Evolutionary conservation across 2,329 filamentous ascomycete species (phyloP), one percentile per base, ranked within the genome.

Genomic region (Monilinia polystroma): DNA sequence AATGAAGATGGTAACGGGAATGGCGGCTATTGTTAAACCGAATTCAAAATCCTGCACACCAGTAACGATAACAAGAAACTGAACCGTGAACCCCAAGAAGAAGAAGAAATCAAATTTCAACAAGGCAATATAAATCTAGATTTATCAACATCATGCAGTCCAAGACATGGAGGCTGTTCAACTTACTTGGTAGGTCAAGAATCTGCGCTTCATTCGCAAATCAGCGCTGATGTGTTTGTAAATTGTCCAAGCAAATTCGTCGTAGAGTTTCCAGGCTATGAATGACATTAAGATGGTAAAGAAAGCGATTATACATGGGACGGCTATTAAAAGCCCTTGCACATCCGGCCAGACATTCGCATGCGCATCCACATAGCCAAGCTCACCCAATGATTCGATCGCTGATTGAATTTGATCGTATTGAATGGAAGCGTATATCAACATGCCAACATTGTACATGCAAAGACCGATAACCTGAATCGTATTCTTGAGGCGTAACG

Each of bases 91-190:
- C 65, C 94, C 95, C 62, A 99, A 87, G 84, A 99, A 99, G 83
- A 99, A 98, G 87, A 99, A 99, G 80, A 99, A 98, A 80, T 99
- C 95, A 78, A 99, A 99, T 80, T 99, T 99, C 71, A 99, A 85
- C 14, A 99, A 85, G 49, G 95, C 92, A 75, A 99, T 97, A 79
- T 97, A 99, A 78, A 99, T 93, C 93, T 97, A 63, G 20, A 45
- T 14, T n/a, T 38, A 43, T 75, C 64, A 73, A 68, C n/a, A 59
- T 35, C 6, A 5, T 32, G 6, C 32, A 14, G 32, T 11, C 14
- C 12, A 20, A 20, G 35, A n/a, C 12, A 16, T n/a, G 26, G 63
- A 57, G 14, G 26, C n/a, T 1, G 45, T 18, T 18, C 0, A 18
- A 75, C 82, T 63, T 82, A 96, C 93, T 88, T 99, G 95, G 78